Evolutionary conservation across 1,284 basidiomycete genomes (phyloP).

Genomic region (Fomitopsis pinicola): DNA sequence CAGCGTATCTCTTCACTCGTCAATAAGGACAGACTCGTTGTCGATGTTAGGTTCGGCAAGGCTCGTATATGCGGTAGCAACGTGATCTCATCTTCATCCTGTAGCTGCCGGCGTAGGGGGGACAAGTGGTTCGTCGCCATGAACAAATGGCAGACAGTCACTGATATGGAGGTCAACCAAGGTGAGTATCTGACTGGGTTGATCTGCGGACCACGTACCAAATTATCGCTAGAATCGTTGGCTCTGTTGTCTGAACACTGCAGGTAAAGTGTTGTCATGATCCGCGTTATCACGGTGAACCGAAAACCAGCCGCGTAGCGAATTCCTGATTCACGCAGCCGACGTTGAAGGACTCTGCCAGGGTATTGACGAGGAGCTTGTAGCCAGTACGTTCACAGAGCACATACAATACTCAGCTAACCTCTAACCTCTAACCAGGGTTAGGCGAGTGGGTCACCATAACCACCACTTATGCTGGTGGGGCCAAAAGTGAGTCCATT

Average conservation of each 20-base stretch:
- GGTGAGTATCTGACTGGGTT: conserved; percentile 37
- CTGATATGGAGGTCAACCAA: conserved; percentile 88
- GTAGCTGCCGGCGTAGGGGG: conserved; percentile 79
- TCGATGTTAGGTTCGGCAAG: conserved; percentile 80
- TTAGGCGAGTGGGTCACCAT: conserved; percentile 91
- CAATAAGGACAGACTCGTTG: conserved; percentile 86
- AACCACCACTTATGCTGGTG: conserved; percentile 96
- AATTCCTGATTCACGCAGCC: conserved; percentile 95
- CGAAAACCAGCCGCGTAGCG: conserved; percentile 46
- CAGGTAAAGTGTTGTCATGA: conserved; percentile 45
- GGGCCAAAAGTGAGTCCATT: conserved; percentile 73
- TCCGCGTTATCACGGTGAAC: neutral
- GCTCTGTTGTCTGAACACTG: conserved; percentile 71
- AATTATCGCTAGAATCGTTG: conserved; percentile 52
- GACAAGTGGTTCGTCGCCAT: conserved; percentile 93
- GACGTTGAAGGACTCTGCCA: conserved; percentile 97
- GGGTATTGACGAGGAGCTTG: conserved; percentile 92
- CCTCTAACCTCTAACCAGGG: conserved; percentile 39
- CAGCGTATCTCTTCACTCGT: conserved; percentile 59
- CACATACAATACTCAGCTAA: neutral
- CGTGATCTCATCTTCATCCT: neutral
- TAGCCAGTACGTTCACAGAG: conserved; percentile 54
- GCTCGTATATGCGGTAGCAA: neutral
- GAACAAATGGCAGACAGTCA: conserved; percentile 98
- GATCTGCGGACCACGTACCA: neutral